Percentiles rank a stretch among this genome's conserved stretches.
Conservation (phyloP, 495 filamentous ascomycete species). For the Penicillium steckii region DNA sequence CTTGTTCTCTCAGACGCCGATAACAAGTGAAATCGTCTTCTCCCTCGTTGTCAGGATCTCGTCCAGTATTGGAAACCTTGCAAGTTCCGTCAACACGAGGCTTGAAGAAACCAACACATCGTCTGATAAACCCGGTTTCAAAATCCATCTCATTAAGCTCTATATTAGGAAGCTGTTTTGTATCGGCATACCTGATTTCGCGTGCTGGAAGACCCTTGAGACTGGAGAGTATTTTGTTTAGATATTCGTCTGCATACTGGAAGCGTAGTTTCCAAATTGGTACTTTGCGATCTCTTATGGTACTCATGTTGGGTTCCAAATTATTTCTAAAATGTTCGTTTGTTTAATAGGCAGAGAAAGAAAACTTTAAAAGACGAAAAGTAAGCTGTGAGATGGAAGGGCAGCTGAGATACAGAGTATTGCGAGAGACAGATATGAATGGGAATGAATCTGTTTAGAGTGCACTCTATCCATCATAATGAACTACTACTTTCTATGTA, state of each 20-base stretch:
- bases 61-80: not conserved
- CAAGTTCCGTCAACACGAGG: not conserved
- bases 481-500: too few relatives aligned
- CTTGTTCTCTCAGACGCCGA: not conserved
- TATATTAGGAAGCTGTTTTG: not conserved
- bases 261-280: not conserved
- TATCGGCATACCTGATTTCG: not conserved
- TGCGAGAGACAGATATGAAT: not conserved
- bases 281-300: not conserved
- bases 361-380: not conserved
- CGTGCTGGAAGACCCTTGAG: not conserved
- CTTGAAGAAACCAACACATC: not conserved
- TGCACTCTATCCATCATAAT: not conserved
- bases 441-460: not conserved
- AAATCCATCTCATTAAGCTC: not conserved
- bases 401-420: too few relatives aligned
- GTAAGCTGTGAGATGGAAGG: not conserved
- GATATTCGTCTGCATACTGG: not conserved
- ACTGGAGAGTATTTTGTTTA: not conserved
- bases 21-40: not conserved
- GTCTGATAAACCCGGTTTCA: not conserved
- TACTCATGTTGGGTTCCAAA: not conserved
- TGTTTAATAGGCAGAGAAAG: too few relatives aligned
- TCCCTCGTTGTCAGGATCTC: not conserved
- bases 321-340: not conserved